A percentile compares a stretch with the other conserved stretches of the same genome.
Conservation (phyloP, 495 filamentous ascomycete species). For the Penicillium egyptiacum region DNA sequence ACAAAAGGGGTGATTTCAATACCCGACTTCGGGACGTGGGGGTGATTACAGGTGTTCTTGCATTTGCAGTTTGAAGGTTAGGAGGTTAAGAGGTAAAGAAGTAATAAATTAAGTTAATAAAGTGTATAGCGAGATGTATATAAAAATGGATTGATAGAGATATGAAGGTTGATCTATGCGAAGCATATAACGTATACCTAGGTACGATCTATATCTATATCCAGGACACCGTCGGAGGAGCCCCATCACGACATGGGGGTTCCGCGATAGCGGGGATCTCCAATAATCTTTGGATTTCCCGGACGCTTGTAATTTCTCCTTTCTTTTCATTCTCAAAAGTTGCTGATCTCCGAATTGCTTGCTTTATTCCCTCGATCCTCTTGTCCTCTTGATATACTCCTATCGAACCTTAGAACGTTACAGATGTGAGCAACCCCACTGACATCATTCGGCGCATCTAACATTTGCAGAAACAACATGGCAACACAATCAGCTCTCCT, state of each 20-base stretch:
- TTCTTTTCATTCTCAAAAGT: not conserved
- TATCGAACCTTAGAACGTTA: not conserved
- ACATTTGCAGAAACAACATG: slow-evolving; percentile 27
- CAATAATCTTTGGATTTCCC: not conserved
- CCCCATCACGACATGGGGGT: slow-evolving; percentile 6
- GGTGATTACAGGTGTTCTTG: not conserved
- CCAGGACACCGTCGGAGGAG: not conserved
- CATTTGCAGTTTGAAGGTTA: not conserved
- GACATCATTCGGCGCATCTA: slow-evolving; percentile 15
- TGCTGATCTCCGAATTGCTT: not conserved
- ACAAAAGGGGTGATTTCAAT: slow-evolving; percentile 28
- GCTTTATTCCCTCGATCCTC: not conserved
- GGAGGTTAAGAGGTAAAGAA: not conserved
- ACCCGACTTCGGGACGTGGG: slow-evolving; percentile 35
- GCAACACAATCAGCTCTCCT: slow-evolving; percentile 51
- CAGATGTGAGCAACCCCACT: not conserved
- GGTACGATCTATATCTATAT: not conserved
- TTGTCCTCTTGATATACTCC: not conserved
- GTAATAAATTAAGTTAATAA: not conserved
- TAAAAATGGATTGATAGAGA: not conserved
- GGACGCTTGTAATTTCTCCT: slow-evolving; percentile 1
- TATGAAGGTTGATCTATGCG: not conserved
- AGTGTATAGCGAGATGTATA: not conserved
- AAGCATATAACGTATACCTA: not conserved
- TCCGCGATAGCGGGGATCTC: slow-evolving; percentile 7